Evolutionary conservation across 441 rosid genomes (phyloP).

Genomic region (Adansonia rubrostipa): DNA sequence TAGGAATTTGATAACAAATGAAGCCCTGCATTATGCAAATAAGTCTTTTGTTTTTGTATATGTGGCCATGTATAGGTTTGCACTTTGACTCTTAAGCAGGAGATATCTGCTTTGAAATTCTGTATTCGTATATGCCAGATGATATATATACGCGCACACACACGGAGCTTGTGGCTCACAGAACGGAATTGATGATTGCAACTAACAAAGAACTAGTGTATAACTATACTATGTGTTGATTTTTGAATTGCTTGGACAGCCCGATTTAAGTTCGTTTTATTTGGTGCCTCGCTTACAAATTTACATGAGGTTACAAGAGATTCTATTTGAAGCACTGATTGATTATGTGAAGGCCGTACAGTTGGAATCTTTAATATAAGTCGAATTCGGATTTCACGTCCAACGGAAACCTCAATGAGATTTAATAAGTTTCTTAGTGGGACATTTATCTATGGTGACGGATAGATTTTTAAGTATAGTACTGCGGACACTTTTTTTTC

Average conservation of each 20-base stretch:
- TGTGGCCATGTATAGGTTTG: neutral
- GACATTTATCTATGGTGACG: no score
- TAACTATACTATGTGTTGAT: neutral
- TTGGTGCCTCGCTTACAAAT: neutral
- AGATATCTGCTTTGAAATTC: neutral
- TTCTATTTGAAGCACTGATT: neutral
- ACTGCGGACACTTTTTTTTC: no score
- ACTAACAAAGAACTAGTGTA: neutral
- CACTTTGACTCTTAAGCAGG: neutral
- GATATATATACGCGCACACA: neutral
- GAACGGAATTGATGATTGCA: neutral
- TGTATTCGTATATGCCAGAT: neutral
- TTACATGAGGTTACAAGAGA: neutral
- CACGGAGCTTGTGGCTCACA: neutral
- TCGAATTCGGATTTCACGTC: no score
- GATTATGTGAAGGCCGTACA: neutral
- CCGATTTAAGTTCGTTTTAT: neutral
- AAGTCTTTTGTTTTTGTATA: neutral
- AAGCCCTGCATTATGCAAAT: neutral
- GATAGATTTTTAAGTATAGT: no score
- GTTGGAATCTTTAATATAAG: no score
- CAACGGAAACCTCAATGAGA: no score
- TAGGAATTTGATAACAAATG: neutral
- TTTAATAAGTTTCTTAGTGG: no score
- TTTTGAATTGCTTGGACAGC: neutral